Base-by-base conservation (phyloP, 306 rosid genomes). In the Sicyos baderoa region DNA sequence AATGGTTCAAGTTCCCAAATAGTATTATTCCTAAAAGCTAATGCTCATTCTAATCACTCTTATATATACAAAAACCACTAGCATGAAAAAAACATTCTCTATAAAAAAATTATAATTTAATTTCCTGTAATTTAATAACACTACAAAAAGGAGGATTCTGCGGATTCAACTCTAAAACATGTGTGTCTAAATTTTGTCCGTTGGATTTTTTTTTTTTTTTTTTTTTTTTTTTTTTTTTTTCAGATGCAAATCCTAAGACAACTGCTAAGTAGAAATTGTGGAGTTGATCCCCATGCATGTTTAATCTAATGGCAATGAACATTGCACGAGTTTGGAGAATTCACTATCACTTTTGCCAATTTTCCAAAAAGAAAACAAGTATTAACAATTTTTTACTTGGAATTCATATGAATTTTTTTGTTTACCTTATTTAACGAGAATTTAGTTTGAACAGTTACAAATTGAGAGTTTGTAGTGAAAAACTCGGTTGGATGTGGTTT, bases 1-100 rank as follows among this genome's bases (percentile, higher is more conserved):
- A 65, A n/a, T 77, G 83, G 83, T 63, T 79, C 95, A 87, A 84
- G 91, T 89, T 75, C 85, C 96, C 78, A 86, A 89, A 81, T 80
- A 76, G 68, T 47, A 77, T 35, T 25, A 0, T 77, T 65, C 70
- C 71, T 65, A 3, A 67, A 75, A 69, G 1, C 13, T 68, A 52
- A 54, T 22, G 63, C 70, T 53, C 15, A 50, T 48, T 45, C 58
- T 60, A 35, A 52, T 60, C 75, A 71, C 15, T 77, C 71, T 77
- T 44, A 50, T 70, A 57, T 45, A 62, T 58, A 9, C 19, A 17
- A 61, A 47, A 72, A 51, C 77, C 82, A 68, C 76, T 74, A 74
- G 73, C 84, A 72, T 65, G 60, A 35, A 37, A 58, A 79, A 83
- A 76, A 86, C 93, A 83, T 83, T 81, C 87, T 79, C 65, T 72